Conservation (phyloP, 2,329 filamentous ascomycete species). For the Colletotrichum tofieldiae region DNA sequence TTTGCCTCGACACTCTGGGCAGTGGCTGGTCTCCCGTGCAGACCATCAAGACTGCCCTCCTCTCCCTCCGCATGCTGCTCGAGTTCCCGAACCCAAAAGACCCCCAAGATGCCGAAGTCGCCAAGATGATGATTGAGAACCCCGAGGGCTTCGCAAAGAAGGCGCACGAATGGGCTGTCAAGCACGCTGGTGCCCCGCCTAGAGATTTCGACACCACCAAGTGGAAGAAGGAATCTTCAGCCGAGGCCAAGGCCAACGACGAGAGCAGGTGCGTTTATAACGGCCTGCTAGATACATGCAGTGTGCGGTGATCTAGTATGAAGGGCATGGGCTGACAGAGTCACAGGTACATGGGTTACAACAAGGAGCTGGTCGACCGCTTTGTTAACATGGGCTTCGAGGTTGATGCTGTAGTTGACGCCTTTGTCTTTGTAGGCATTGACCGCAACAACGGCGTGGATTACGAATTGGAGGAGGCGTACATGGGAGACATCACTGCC, state of each 20-base stretch:
- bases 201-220: conserved; percentile 55
- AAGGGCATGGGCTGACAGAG: conserved; percentile 8
- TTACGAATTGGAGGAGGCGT: conserved; percentile 90
- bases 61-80: conserved; percentile 93
- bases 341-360: conserved; percentile 87
- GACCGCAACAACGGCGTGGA: conserved; percentile 83
- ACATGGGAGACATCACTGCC: conserved; percentile 91
- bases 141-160: conserved; percentile 85
- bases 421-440: conserved; percentile 86
- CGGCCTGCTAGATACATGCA: background rate
- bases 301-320: background rate
- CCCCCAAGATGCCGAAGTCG: conserved; percentile 96
- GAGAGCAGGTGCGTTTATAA: conserved; percentile 57
- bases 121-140: conserved; percentile 86
- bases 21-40: conserved; percentile 95
- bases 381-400: conserved; percentile 95
- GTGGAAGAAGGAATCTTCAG: conserved; percentile 66
- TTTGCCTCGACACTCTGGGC: conserved; percentile 94
- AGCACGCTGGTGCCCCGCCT: conserved; percentile 82
- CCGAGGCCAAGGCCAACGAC: conserved; percentile 69
- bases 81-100: conserved; percentile 96
- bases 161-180: conserved; percentile 92
- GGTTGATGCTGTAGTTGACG: conserved; percentile 86
- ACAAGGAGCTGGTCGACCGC: conserved; percentile 84
- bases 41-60: conserved; percentile 94